Conservation (phyloP, 2,329 filamentous ascomycete species). For the Neonectria neomacrospora region DNA sequence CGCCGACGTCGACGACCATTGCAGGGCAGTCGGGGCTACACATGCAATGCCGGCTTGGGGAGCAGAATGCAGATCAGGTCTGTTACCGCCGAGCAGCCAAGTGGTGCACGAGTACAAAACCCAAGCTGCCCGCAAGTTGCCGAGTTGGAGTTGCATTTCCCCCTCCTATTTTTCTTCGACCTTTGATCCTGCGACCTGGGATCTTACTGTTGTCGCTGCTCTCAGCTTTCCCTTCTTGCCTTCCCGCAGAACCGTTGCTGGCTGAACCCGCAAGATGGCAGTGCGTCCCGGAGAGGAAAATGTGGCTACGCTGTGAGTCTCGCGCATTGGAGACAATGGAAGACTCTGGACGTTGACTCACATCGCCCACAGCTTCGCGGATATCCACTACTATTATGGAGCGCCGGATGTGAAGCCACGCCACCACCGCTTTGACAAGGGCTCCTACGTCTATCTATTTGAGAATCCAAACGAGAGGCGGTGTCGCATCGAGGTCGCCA, state of each 20-base stretch:
- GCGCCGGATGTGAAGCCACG: constrained; percentile 73
- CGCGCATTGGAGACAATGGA: constrained; percentile 8
- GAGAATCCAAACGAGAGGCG: constrained; percentile 75
- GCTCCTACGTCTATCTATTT: constrained; percentile 83
- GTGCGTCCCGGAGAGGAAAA: constrained; percentile 61
- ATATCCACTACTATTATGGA: constrained; percentile 82
- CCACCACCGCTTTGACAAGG: constrained; percentile 85
- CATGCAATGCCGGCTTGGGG: constrained; percentile 43
- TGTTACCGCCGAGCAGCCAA: constrained; percentile 33
- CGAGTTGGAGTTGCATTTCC: constrained; percentile 20
- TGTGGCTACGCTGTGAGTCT: constrained; percentile 61
- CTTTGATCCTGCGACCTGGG: background rate
- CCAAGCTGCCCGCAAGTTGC: constrained; percentile 36
- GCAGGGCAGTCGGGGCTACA: constrained; percentile 31
- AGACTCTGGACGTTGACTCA: constrained; percentile 24
- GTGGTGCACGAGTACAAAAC: constrained; percentile 44
- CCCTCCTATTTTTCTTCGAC: constrained; percentile 4
- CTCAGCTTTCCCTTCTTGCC: background rate
- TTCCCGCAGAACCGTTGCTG: constrained; percentile 8
- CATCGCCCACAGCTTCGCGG: constrained; percentile 70
- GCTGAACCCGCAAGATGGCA: constrained; percentile 52
- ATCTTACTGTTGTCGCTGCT: constrained; percentile 5
- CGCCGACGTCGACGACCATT: constrained; percentile 44
- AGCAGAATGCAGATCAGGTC: constrained; percentile 36
- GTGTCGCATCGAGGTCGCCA: constrained; percentile 80